Conservation (phyloP, 768 basidiomycete species). For the Boletus reticuloceps region DNA sequence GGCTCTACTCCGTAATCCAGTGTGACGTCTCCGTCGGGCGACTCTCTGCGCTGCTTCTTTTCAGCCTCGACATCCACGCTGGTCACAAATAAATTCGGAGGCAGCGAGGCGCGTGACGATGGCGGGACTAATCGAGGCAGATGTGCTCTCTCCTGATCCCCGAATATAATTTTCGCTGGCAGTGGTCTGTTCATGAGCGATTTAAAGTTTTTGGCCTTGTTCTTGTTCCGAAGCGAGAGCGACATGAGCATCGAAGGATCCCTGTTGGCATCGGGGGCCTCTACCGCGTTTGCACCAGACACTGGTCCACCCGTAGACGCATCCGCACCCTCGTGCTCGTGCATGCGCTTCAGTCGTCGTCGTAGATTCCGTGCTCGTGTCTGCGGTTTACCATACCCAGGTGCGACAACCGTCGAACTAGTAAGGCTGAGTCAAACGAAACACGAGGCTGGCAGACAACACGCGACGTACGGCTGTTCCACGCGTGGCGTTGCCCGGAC, state of each 20-base stretch:
- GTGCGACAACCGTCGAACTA: slow-evolving; percentile 40
- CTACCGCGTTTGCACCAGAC: slow-evolving; percentile 43
- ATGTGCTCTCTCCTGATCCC: slow-evolving; percentile 14
- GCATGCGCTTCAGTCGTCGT: slow-evolving; percentile 44
- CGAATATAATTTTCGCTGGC: slow-evolving; percentile 56
- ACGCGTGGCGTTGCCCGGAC: background rate
- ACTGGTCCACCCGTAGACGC: slow-evolving; percentile 22
- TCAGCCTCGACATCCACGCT: slow-evolving; percentile 67
- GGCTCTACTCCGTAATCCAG: slow-evolving; percentile 11
- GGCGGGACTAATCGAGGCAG: slow-evolving; percentile 53
- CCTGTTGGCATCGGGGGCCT: too few relatives aligned
- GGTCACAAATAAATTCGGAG: slow-evolving; percentile 66
- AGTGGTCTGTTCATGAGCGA: slow-evolving; percentile 43
- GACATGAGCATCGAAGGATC: slow-evolving; percentile 30
- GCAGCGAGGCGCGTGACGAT: slow-evolving; percentile 57
- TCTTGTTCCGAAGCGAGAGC: slow-evolving; percentile 65
- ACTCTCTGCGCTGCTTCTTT: background rate
- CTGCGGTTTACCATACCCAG: slow-evolving; percentile 55
- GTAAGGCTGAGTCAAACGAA: background rate
- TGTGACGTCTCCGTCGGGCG: background rate
- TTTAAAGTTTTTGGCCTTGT: slow-evolving; percentile 70
- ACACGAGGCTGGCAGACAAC: background rate
- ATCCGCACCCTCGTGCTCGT: slow-evolving; percentile 22
- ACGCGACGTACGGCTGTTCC: slow-evolving; percentile 4
- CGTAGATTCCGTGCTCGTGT: slow-evolving; percentile 61